Conservation (phyloP, 164 flowering plant genomes). For the Taxillus chinensis region DNA sequence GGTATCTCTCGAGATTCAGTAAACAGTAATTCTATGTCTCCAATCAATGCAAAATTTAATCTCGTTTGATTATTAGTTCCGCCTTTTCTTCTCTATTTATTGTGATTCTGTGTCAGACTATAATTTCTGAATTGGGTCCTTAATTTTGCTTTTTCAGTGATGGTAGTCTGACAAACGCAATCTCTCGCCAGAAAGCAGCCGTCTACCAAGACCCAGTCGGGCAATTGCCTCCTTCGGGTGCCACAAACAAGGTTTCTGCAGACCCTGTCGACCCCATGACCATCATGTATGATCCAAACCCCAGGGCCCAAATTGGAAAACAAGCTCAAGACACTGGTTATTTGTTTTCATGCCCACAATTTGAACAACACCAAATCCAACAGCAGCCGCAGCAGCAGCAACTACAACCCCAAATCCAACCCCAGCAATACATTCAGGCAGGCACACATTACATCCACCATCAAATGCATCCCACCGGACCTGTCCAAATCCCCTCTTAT, state of each 20-base stretch:
- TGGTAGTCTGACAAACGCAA: constrained; percentile 32
- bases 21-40: too few species aligned
- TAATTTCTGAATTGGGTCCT: constrained; percentile 15
- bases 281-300: constrained; percentile 36
- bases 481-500: too few species aligned
- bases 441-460: too few species aligned
- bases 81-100: too few species aligned
- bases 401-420: too few species aligned
- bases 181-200: constrained; percentile 38
- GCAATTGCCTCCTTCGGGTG: constrained; percentile 28
- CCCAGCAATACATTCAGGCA: too few species aligned
- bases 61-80: too few species aligned
- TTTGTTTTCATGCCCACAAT: constrained; percentile 14
- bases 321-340: constrained; percentile 40
- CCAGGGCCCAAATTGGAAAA: constrained; percentile 16
- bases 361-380: constrained; percentile 15
- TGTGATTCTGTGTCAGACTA: too few species aligned
- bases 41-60: too few species aligned
- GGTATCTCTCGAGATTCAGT: constrained; percentile 19
- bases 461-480: too few species aligned
- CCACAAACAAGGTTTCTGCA: constrained; percentile 26
- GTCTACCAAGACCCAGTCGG: constrained; percentile 48
- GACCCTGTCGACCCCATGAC: constrained; percentile 29
- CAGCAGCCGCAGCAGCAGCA: constrained; percentile 16
- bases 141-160: constrained; percentile 40